phyloP scores from a whole-genome alignment of 164 flowering plant genomes.

The Houttuynia cordata region DNA sequence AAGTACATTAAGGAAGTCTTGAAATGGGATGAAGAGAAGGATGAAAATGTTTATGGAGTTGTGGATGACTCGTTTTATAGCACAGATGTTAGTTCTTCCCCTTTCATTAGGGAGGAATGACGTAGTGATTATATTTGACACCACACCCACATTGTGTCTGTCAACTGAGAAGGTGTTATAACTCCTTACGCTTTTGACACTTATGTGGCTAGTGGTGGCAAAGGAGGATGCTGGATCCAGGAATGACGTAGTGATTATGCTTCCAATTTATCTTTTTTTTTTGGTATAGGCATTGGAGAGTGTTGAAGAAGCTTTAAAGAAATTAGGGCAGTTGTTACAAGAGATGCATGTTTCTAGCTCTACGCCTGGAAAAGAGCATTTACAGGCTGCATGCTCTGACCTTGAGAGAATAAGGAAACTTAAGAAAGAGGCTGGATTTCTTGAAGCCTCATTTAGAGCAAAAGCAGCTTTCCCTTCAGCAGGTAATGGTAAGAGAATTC shows the following conservation, averaged over 20 bases:
- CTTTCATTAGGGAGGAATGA: constrained; percentile 26
- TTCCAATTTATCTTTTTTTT: neutral
- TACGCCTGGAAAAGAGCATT: constrained; percentile 69
- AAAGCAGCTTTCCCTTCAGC: constrained; percentile 88
- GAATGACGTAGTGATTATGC: too few relatives aligned
- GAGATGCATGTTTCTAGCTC: constrained; percentile 77
- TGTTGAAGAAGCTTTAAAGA: constrained; percentile 82
- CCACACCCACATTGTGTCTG: too few relatives aligned
- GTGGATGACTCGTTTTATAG: constrained; percentile 36
- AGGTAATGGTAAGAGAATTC: constrained; percentile 26
- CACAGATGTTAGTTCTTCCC: constrained; percentile 33
- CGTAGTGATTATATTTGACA: too few relatives aligned
- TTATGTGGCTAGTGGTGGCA: too few relatives aligned
- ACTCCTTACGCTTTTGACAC: too few relatives aligned
- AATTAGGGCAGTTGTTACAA: constrained; percentile 78
- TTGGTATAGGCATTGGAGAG: constrained; percentile 71
- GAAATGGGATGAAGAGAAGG: constrained; percentile 57
- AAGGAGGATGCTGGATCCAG: too few relatives aligned
- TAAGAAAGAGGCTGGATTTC: constrained; percentile 95
- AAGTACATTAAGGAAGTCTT: constrained; percentile 41
- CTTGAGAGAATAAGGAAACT: constrained; percentile 93
- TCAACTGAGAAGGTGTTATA: too few relatives aligned
- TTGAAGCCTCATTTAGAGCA: constrained; percentile 96
- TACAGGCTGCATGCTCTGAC: constrained; percentile 95
- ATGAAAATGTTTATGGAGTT: constrained; percentile 14